Evolutionary conservation across 73 alveolate species (phyloP).

Genomic region (Effrenium voratum): DNA sequence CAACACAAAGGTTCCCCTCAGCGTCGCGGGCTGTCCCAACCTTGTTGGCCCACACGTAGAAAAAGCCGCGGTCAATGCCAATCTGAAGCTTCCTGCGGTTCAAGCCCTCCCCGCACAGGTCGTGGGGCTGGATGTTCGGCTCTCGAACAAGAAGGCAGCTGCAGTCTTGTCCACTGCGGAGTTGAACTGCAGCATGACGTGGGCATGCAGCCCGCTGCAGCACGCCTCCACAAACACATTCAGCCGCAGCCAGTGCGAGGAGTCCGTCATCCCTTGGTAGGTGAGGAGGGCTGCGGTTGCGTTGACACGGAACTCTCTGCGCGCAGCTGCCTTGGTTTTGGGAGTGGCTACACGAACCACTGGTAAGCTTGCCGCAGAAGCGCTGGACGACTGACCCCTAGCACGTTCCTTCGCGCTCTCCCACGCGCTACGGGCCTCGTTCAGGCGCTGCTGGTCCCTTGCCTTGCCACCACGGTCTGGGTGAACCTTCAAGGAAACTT

Average conservation of each 20-base stretch:
- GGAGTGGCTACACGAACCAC: background rate
- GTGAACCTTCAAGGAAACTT: background rate
- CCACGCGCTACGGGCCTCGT: background rate
- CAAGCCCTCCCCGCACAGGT: background rate
- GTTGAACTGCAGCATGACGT: background rate
- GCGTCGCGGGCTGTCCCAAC: background rate
- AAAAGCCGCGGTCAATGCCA: background rate
- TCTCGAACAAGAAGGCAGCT: background rate
- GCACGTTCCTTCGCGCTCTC: background rate
- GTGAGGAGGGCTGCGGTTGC: background rate
- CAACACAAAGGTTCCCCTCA: background rate
- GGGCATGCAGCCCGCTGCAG: no score
- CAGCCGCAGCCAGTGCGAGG: no score
- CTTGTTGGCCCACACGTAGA: background rate
- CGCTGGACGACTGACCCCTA: no score
- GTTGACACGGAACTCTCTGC: background rate
- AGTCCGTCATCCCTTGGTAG: background rate
- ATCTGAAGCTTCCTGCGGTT: constrained; percentile 8
- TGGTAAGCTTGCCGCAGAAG: no score
- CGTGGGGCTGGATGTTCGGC: background rate
- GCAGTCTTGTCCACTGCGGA: background rate
- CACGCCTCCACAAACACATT: no score
- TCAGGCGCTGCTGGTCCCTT: constrained; percentile 1
- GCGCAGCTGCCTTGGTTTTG: background rate
- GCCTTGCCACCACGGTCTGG: constrained; percentile 22